Conservation (phyloP, 805 yeast species). For the Peterozyma toletana region DNA sequence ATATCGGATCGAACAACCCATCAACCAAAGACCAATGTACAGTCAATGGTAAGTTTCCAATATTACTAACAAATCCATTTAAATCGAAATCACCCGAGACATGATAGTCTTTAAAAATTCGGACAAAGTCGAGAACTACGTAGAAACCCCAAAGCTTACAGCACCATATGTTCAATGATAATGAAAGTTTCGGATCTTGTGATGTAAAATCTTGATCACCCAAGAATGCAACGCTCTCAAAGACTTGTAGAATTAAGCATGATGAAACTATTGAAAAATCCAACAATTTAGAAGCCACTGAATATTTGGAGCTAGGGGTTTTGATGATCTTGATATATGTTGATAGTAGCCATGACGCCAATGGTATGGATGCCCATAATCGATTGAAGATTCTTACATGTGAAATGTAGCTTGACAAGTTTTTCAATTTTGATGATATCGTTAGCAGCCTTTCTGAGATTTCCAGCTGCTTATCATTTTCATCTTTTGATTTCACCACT, state of each 20-base stretch:
- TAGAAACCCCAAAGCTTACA: conserved; percentile 26
- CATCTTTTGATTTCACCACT: not conserved
- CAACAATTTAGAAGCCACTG: conserved; percentile 14
- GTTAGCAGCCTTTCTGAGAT: not conserved
- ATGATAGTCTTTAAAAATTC: conserved; percentile 8
- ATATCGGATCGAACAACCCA: conserved; percentile 23
- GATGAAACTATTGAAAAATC: conserved; percentile 17
- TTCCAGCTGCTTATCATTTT: not conserved
- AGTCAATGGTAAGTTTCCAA: conserved; percentile 28
- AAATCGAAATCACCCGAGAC: conserved; percentile 2
- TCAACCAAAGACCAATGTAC: conserved; percentile 28
- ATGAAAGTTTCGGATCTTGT: conserved; percentile 11
- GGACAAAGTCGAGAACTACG: conserved; percentile 23
- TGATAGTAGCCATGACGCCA: conserved; percentile 16
- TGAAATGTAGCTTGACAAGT: conserved; percentile 22
- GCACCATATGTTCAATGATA: conserved; percentile 24
- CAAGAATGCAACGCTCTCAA: conserved; percentile 26
- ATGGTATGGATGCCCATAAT: conserved; percentile 25
- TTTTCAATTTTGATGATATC: conserved; percentile 13
- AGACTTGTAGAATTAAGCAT: conserved; percentile 22
- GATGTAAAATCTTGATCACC: conserved; percentile 23
- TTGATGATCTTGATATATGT: conserved; percentile 7
- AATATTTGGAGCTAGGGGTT: conserved; percentile 4
- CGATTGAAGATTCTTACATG: conserved; percentile 28
- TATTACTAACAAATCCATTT: conserved; percentile 18